A percentile compares a stretch with the other conserved stretches of the same genome.
Evolutionary conservation across 2,329 filamentous ascomycete genomes (phyloP).

Genomic region (Metarhizium guizhouense): DNA sequence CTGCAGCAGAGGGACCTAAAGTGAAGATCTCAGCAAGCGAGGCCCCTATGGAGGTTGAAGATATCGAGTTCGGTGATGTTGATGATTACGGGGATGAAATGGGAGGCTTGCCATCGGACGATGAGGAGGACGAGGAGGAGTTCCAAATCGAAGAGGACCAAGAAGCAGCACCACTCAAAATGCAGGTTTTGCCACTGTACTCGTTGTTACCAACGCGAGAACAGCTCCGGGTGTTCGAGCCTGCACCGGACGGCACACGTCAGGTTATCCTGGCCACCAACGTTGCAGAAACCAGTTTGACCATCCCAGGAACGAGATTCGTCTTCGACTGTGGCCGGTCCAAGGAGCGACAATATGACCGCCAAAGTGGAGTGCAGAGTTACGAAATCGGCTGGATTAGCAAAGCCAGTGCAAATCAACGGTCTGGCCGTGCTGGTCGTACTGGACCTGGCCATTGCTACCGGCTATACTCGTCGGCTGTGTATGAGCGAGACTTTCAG

Average conservation of each 20-base stretch:
- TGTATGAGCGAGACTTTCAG: slow-evolving; percentile 83
- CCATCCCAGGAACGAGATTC: slow-evolving; percentile 89
- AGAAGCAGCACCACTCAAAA: slow-evolving; percentile 53
- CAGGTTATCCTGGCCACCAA: slow-evolving; percentile 91
- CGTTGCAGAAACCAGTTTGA: slow-evolving; percentile 93
- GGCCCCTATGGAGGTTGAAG: slow-evolving; percentile 73
- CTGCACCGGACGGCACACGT: slow-evolving; percentile 71
- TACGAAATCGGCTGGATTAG: slow-evolving; percentile 96
- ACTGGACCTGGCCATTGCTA: slow-evolving; percentile 96
- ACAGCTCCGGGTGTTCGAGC: slow-evolving; percentile 83
- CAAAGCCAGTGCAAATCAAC: slow-evolving; percentile 88
- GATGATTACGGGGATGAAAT: slow-evolving; percentile 54
- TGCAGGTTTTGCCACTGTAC: slow-evolving; percentile 89
- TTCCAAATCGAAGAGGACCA: slow-evolving; percentile 60
- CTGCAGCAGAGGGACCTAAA: slow-evolving; percentile 49
- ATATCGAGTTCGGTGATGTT: slow-evolving; percentile 69
- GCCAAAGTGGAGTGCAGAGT: slow-evolving; percentile 83
- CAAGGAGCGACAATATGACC: slow-evolving; percentile 86
- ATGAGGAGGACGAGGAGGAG: slow-evolving; percentile 48
- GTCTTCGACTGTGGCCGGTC: slow-evolving; percentile 91
- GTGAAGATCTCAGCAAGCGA: slow-evolving; percentile 71
- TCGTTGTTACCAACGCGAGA: slow-evolving; percentile 85
- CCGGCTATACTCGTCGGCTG: slow-evolving; percentile 84
- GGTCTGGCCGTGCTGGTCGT: slow-evolving; percentile 87
- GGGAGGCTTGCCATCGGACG: slow-evolving; percentile 49